Conservation (phyloP, 2,329 filamentous ascomycete species). For the Massarina eburnea region DNA sequence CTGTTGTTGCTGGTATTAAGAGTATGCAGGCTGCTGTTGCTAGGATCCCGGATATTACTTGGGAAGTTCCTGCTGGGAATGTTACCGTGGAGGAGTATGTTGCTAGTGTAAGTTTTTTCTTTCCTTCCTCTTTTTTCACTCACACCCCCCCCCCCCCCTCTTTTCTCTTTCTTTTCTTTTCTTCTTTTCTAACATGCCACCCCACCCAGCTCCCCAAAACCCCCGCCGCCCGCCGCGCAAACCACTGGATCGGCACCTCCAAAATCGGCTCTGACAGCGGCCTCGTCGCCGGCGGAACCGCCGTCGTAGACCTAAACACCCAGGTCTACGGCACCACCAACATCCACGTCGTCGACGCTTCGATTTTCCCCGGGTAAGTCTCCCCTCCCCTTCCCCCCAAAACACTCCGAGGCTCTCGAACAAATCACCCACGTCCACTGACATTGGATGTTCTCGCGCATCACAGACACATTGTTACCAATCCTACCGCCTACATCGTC, state of each 20-base stretch:
- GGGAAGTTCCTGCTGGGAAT: slow-evolving; percentile 54
- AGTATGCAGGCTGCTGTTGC: slow-evolving; percentile 59
- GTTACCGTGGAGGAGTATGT: slow-evolving; percentile 60
- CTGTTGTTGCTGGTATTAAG: slow-evolving; percentile 67
- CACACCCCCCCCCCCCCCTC: too few relatives aligned
- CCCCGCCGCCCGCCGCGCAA: slow-evolving; percentile 43
- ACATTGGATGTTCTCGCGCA: slow-evolving; percentile 11
- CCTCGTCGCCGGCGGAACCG: slow-evolving; percentile 43
- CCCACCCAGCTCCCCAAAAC: slow-evolving; percentile 36
- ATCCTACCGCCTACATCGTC: slow-evolving; percentile 44
- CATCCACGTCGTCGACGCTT: slow-evolving; percentile 52
- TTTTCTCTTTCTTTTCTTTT: background rate
- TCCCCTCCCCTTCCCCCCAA: background rate
- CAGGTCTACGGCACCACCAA: slow-evolving; percentile 52
- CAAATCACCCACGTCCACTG: background rate
- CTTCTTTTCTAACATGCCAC: slow-evolving; percentile 9
- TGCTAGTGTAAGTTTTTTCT: slow-evolving; percentile 33
- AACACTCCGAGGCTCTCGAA: background rate
- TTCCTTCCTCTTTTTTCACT: background rate
- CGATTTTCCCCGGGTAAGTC: slow-evolving; percentile 47
- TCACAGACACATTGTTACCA: slow-evolving; percentile 37
- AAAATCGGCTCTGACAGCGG: slow-evolving; percentile 55
- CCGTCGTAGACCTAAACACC: slow-evolving; percentile 54
- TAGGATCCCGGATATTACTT: slow-evolving; percentile 58
- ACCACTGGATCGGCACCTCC: slow-evolving; percentile 58